Conservation (phyloP, 371 early-diverging fungal genomes). For the Catenaria anguillulae region DNA sequence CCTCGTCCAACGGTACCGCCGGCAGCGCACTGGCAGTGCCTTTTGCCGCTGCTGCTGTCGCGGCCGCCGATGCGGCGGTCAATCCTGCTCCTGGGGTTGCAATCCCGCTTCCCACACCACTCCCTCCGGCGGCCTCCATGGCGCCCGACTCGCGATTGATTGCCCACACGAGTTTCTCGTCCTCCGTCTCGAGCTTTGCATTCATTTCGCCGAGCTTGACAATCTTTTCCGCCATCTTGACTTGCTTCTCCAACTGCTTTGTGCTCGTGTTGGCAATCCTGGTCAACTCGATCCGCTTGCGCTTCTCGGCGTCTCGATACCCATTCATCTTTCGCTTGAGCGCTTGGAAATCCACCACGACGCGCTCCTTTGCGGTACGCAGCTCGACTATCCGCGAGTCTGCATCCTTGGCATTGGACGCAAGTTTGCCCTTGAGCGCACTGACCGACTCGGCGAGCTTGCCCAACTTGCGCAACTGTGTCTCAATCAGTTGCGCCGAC, state of each 20-base stretch:
- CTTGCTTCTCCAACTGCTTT: conserved; percentile 24
- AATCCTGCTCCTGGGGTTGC: no score
- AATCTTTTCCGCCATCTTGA: conserved; percentile 34
- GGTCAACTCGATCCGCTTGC: conserved; percentile 26
- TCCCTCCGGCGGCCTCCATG: not conserved
- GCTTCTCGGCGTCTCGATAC: conserved; percentile 28
- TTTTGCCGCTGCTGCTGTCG: not conserved
- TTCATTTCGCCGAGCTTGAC: conserved; percentile 41
- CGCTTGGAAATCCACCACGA: conserved; percentile 30
- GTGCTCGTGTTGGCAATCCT: conserved; percentile 21
- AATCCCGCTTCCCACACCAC: no score
- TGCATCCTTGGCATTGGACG: conserved; percentile 22
- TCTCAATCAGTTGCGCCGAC: conserved; percentile 34
- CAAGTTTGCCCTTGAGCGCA: conserved; percentile 23
- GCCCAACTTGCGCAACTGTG: conserved; percentile 22
- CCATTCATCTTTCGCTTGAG: conserved; percentile 31
- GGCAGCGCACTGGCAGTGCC: not conserved
- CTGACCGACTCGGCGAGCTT: conserved; percentile 27
- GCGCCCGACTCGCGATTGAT: conserved; percentile 12
- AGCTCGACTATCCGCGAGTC: conserved; percentile 24
- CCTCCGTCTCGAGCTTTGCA: conserved; percentile 33
- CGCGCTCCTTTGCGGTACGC: conserved; percentile 27
- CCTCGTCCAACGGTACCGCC: not conserved
- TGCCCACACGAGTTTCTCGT: conserved; percentile 15
- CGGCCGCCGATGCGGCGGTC: not conserved